A percentile compares a stretch with the other conserved stretches of the same genome.
Evolutionary conservation across 345 rosid genomes (phyloP).

Genomic region (Laguncularia racemosa): DNA sequence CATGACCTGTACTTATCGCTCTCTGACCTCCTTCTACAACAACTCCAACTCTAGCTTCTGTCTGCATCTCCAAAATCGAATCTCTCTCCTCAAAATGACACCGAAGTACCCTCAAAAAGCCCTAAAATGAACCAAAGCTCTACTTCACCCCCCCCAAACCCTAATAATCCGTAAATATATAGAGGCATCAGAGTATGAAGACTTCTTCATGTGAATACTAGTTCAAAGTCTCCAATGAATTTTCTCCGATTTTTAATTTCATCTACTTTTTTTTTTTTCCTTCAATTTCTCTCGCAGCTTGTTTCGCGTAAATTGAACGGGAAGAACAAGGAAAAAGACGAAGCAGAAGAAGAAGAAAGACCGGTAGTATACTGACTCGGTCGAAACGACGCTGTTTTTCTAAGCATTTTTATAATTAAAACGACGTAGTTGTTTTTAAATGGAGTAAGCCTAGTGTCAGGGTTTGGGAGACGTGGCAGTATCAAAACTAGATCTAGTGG

Average conservation of each 20-base stretch:
- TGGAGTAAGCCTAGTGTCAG: too few relatives aligned
- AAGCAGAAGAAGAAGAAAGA: too few relatives aligned
- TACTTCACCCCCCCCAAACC: too few relatives aligned
- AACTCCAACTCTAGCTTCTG: slow-evolving; percentile 76
- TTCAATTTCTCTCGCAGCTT: neutral
- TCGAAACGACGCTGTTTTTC: neutral
- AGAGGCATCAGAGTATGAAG: too few relatives aligned
- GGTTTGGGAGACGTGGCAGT: too few relatives aligned
- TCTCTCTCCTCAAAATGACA: neutral
- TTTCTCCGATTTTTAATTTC: neutral
- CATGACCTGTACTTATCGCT: slow-evolving; percentile 40
- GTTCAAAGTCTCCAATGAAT: neutral
- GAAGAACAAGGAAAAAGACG: neutral
- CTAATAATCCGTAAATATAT: too few relatives aligned
- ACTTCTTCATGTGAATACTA: too few relatives aligned
- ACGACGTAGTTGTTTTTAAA: too few relatives aligned
- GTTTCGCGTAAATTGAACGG: neutral
- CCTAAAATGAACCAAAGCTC: neutral
- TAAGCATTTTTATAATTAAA: too few relatives aligned
- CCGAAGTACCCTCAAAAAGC: neutral
- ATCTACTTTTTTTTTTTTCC: neutral
- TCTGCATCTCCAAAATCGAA: slow-evolving; percentile 48
- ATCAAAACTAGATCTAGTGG: too few relatives aligned
- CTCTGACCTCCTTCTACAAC: slow-evolving; percentile 44
- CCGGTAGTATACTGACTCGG: neutral